Conservation (phyloP, 768 basidiomycete species). For the Boletellus emodensis region DNA sequence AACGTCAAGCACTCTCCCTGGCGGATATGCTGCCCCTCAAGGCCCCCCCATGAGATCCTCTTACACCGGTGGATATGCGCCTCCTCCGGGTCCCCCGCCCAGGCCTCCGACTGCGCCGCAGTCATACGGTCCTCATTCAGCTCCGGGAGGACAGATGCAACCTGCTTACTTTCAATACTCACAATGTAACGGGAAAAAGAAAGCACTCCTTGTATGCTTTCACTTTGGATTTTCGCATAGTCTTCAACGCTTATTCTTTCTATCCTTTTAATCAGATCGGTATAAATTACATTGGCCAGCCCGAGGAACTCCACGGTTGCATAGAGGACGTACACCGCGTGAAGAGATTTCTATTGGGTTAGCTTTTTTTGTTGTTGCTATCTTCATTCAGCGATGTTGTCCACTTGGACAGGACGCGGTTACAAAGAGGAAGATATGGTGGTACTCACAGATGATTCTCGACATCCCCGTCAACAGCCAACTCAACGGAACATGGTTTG, state of each 20-base stretch:
- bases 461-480: constrained; percentile 59
- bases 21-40: constrained; percentile 22
- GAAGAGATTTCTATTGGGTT: constrained; percentile 68
- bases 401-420: constrained; percentile 30
- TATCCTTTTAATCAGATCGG: constrained; percentile 56
- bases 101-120: constrained; percentile 57
- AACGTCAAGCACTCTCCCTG: constrained; percentile 6
- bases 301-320: constrained; percentile 72
- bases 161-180: constrained; percentile 83
- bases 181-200: constrained; percentile 83
- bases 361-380: constrained; percentile 21
- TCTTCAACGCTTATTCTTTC: background rate
- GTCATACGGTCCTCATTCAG: constrained; percentile 59
- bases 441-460: constrained; percentile 73
- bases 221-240: background rate
- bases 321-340: constrained; percentile 90
- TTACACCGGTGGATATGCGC: constrained; percentile 8
- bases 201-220: constrained; percentile 75
- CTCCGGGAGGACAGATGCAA: constrained; percentile 39
- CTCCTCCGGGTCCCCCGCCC: constrained; percentile 38
- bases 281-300: constrained; percentile 77
- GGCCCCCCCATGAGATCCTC: constrained; percentile 9
- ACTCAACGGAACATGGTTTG: constrained; percentile 78
- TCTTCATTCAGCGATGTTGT: background rate
- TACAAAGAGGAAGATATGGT: constrained; percentile 83